Evolutionary conservation across 164 flowering plant genomes (phyloP).

Genomic region (Vitis amurensis): DNA sequence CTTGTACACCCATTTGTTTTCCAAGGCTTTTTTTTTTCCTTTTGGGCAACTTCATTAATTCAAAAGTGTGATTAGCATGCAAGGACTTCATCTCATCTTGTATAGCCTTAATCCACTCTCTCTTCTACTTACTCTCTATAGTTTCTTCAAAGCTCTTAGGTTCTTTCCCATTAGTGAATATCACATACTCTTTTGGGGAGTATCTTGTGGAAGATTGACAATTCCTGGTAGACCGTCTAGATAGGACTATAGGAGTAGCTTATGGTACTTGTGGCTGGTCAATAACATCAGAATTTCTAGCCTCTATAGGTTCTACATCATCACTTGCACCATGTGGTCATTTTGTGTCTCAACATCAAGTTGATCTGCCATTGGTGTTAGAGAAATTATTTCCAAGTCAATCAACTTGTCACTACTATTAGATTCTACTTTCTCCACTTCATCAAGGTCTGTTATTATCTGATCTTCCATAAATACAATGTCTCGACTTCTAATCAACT

Average conservation of each 20-base stretch:
- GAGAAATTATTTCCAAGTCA: too few species aligned
- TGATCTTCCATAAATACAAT: constrained; percentile 10
- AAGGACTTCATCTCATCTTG: neutral
- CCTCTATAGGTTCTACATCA: too few species aligned
- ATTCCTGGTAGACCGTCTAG: neutral
- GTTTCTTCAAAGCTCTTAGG: constrained; percentile 13
- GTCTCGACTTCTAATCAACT: constrained; percentile 15
- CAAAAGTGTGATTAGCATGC: constrained; percentile 25
- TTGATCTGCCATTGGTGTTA: too few species aligned
- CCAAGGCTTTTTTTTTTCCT: constrained; percentile 10
- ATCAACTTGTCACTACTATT: too few species aligned
- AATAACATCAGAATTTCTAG: too few species aligned
- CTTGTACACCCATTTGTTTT: constrained; percentile 21
- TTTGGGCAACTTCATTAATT: constrained; percentile 16
- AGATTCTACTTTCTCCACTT: neutral
- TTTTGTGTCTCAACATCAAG: neutral
- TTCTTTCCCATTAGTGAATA: constrained; percentile 16
- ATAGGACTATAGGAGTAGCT: too few species aligned
- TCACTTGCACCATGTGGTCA: too few species aligned
- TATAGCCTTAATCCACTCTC: constrained; percentile 22
- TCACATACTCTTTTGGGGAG: constrained; percentile 4
- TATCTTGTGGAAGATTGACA: neutral
- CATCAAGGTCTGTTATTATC: neutral
- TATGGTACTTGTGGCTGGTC: too few species aligned
- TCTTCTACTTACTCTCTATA: neutral